Conservation (phyloP, 2,329 filamentous ascomycete genomes). For the Chaetomium sp. region DNA sequence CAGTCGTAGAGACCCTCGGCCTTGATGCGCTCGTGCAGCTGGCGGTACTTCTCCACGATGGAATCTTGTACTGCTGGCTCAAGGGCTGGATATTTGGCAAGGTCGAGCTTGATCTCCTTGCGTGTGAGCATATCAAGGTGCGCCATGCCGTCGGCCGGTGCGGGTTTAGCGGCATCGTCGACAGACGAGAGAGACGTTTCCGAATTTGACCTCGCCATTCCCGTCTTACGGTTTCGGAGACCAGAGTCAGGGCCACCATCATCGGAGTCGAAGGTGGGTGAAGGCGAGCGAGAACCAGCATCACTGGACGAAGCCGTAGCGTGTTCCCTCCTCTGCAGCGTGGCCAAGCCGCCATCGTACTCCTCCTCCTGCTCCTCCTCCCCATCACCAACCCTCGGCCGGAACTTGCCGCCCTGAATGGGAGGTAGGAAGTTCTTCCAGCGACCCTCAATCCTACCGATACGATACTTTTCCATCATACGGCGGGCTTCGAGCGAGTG, state of each 20-base stretch:
- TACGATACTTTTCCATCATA: conserved; percentile 79
- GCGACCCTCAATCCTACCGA: conserved; percentile 76
- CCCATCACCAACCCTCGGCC: conserved; percentile 37
- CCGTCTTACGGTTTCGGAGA: conserved; percentile 41
- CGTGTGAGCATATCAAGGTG: conserved; percentile 74
- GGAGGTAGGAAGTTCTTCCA: conserved; percentile 91
- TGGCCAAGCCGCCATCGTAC: conserved; percentile 3
- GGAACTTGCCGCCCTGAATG: conserved; percentile 73
- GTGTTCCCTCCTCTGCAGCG: conserved; percentile 29
- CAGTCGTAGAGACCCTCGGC: conserved; percentile 80
- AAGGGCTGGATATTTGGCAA: conserved; percentile 77
- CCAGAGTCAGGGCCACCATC: conserved; percentile 30
- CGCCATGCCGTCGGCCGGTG: conserved; percentile 56
- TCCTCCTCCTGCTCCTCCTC: conserved; percentile 29
- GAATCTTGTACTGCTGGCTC: conserved; percentile 72
- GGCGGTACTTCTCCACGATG: conserved; percentile 81
- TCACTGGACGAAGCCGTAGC: conserved; percentile 49
- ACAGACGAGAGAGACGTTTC: conserved; percentile 61
- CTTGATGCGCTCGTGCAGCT: conserved; percentile 69
- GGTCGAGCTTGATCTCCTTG: conserved; percentile 74
- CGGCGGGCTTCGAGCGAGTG: conserved; percentile 77
- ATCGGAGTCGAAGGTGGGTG: conserved; percentile 53
- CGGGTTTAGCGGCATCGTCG: conserved; percentile 50
- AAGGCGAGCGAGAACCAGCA: conserved; percentile 43
- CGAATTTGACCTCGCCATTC: conserved; percentile 48